A percentile compares a stretch with the other conserved stretches of the same genome.
These are phyloP conservation scores for Ogataea minuta DNA, from an alignment of 805 yeast genomes.

Conservation along the genomic window DNA sequence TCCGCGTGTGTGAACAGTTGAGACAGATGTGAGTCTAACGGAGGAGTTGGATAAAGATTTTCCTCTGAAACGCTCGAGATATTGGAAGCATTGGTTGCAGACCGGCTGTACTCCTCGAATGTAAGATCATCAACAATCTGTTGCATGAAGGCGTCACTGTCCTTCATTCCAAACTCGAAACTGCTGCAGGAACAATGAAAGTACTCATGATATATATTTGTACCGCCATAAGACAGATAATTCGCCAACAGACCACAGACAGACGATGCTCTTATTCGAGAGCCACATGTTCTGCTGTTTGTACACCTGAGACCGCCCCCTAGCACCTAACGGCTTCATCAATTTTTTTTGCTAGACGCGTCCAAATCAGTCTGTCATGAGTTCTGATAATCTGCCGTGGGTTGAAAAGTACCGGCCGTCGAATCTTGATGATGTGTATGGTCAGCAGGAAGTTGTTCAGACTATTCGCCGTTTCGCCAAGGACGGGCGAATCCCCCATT, in stretches of 20 bases:
- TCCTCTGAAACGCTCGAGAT: slow-evolving; percentile 1
- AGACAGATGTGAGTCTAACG: slow-evolving; percentile 12
- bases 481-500: slow-evolving; percentile 83
- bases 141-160: slow-evolving; percentile 11
- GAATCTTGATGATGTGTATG: slow-evolving; percentile 81
- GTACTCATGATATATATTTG: slow-evolving; percentile 1
- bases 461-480: slow-evolving; percentile 84
- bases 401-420: slow-evolving; percentile 94
- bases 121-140: slow-evolving; percentile 15
- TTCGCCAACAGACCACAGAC: slow-evolving; percentile 9
- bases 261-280: not conserved
- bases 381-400: slow-evolving; percentile 65
- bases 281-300: slow-evolving; percentile 6
- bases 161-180: slow-evolving; percentile 2
- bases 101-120: slow-evolving; percentile 10
- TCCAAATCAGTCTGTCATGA: slow-evolving; percentile 1
- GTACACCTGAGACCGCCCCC: slow-evolving; percentile 1
- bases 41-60: slow-evolving; percentile 16
- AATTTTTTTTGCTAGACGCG: slow-evolving; percentile 2
- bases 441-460: slow-evolving; percentile 81
- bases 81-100: not conserved
- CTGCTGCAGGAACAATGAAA: not conserved
- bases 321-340: too few species aligned
- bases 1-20: slow-evolving; percentile 7
- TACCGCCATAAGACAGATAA: slow-evolving; percentile 1